Base-by-base conservation (phyloP, 495 filamentous ascomycete species). In the Aspergillus avenaceus region DNA sequence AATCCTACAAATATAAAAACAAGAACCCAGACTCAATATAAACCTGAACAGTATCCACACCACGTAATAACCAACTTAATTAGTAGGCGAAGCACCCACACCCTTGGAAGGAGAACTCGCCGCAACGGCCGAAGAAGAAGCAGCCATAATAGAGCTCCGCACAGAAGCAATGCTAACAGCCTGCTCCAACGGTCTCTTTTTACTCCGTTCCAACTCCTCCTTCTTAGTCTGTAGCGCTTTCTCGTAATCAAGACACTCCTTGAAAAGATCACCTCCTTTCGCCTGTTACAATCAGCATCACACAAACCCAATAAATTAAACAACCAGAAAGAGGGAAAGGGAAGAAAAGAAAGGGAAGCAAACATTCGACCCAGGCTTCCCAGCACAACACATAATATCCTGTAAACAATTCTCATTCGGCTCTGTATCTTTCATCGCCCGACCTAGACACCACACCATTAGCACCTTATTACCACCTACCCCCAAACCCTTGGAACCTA, bases 321-420 rank as follows among this genome's bases (percentile, higher is more conserved):
- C 14, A 19, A 31, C 8, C 43, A 29, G 8, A 32, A 18, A 29
- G 5, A 43, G 25, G 14, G 18, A 18, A 38, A 24, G 18, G 26
- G 8, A 46, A 6, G 21, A 14, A 31, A 46, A 14, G 26, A 40
- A 19, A 25, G 23, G 46, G 22, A 22, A 26, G 60, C 56, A 23
- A 56, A 70, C 66, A 19, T 21, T 21, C 4, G 18, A 5, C 18
- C 13, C 21, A 3, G n/a, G 14, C 0, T 37, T 24, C 9, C 42
- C 53, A 25, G 44, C 23, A 53, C 67, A 72, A 45, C 69, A 72
- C 66, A 72, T 69, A 8, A 67, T 55, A 18, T 59, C 28, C 8
- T 48, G 43, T 0, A 45, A 8, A 47, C 69, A 72, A 5, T 51
- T n/a, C 5, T 50, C 36, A 8, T 62, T 61, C 0, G 45, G 26